Conservation (phyloP, 345 rosid genomes). For the Gossypium anomalum region DNA sequence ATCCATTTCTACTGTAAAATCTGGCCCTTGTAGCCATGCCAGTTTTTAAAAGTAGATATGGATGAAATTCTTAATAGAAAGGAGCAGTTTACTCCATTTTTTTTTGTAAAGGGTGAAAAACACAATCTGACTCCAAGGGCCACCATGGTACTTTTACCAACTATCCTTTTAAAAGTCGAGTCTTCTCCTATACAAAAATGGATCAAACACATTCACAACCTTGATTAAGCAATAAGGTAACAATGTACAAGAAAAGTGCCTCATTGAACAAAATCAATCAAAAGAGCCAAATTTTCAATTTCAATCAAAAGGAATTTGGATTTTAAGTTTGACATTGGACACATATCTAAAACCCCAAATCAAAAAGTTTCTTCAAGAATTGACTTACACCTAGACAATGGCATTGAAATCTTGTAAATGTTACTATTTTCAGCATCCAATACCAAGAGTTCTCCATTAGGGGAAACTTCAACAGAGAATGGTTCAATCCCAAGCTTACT, state of each 20-base stretch:
- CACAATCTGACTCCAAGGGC: too few relatives aligned
- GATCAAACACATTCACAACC: conserved; percentile 10
- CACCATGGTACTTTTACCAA: too few relatives aligned
- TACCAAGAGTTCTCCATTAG: conserved; percentile 77
- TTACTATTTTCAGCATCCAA: conserved; percentile 86
- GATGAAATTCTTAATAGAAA: too few relatives aligned
- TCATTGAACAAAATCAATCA: not conserved
- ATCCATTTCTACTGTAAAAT: too few relatives aligned
- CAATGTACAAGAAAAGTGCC: conserved; percentile 10
- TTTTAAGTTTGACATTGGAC: not conserved
- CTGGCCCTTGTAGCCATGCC: too few relatives aligned
- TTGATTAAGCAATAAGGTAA: not conserved
- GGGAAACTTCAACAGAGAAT: conserved; percentile 59
- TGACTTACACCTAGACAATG: conserved; percentile 74
- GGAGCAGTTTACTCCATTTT: too few relatives aligned
- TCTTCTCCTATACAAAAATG: conserved; percentile 44
- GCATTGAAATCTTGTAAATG: conserved; percentile 75
- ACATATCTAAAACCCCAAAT: conserved; percentile 1
- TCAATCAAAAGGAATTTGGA: not conserved
- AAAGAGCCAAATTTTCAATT: not conserved
- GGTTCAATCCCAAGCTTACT: conserved; percentile 91
- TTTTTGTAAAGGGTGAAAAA: too few relatives aligned
- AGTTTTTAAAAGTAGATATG: too few relatives aligned
- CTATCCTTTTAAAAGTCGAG: conserved; percentile 34
- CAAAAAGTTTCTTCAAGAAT: conserved; percentile 3